Evolutionary conservation across 441 rosid species (phyloP).

Genomic region (Bocquillonia castaneifolia): DNA sequence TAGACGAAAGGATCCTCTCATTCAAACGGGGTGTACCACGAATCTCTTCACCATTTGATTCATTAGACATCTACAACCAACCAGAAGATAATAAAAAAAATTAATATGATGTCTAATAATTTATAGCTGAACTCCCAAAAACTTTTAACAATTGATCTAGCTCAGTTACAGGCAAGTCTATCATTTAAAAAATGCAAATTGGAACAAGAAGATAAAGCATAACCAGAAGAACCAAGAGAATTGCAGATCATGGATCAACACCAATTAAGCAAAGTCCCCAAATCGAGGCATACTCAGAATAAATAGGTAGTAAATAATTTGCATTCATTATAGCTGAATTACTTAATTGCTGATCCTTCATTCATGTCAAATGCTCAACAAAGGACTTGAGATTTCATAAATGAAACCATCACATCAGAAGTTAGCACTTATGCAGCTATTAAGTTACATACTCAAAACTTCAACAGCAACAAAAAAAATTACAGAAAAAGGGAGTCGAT

Average conservation of each 20-base stretch:
- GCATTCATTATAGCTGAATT: background rate
- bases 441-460: too few species aligned
- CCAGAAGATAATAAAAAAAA: background rate
- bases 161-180: background rate
- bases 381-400: background rate
- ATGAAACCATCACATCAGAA: background rate
- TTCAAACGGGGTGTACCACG: slow-evolving; percentile 57
- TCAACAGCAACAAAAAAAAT: background rate
- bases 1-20: slow-evolving; percentile 90
- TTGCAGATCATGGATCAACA: slow-evolving; percentile 12
- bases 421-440: background rate
- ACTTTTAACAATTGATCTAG: background rate
- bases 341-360: background rate
- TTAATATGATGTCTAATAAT: slow-evolving; percentile 11
- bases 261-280: background rate
- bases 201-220: background rate
- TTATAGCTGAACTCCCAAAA: background rate
- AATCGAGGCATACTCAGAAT: background rate
- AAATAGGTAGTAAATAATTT: background rate
- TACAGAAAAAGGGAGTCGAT: background rate
- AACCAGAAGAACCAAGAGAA: slow-evolving; percentile 7
- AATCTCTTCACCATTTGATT: slow-evolving; percentile 26
- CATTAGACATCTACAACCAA: slow-evolving; percentile 53
- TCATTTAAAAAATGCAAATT: background rate
- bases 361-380: background rate